Percentiles rank a stretch among this genome's conserved stretches.
These are phyloP conservation scores for Sugiyamaella smithiae DNA, from an alignment of 805 yeast genomes.

Conservation along the genomic window DNA sequence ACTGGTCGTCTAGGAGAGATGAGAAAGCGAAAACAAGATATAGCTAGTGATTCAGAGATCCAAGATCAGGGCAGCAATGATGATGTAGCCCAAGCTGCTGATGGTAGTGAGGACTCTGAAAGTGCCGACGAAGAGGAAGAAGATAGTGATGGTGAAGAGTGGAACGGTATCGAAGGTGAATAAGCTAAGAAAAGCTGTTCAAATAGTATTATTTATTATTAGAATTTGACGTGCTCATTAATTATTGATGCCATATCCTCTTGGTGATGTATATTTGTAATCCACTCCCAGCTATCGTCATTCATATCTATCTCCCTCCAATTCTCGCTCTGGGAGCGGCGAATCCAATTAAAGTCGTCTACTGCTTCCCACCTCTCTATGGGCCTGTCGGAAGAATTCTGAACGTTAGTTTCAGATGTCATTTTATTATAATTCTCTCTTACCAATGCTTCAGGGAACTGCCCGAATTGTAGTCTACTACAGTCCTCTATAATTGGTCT, in stretches of 20 bases:
- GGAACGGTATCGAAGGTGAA: slow-evolving; percentile 21
- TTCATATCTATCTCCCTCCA: slow-evolving; percentile 14
- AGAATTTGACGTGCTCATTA: not conserved
- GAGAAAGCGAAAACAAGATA: slow-evolving; percentile 24
- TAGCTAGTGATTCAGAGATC: too few relatives aligned
- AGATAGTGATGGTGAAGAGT: slow-evolving; percentile 17
- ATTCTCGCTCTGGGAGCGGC: slow-evolving; percentile 18
- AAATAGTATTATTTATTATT: slow-evolving; percentile 2
- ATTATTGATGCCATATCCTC: not conserved
- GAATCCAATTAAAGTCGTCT: slow-evolving; percentile 32
- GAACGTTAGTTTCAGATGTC: not conserved
- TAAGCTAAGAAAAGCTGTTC: too few relatives aligned
- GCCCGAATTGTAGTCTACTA: slow-evolving; percentile 21
- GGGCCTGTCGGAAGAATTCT: not conserved
- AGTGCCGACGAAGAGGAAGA: not conserved
- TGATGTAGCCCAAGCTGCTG: too few relatives aligned
- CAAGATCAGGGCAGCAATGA: too few relatives aligned
- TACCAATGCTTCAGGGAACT: slow-evolving; percentile 15
- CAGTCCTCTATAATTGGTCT: slow-evolving; percentile 31
- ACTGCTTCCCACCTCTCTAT: slow-evolving; percentile 16
- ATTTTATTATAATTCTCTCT: not conserved
- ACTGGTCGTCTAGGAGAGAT: slow-evolving; percentile 26
- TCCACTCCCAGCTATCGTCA: not conserved
- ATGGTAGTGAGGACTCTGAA: not conserved
- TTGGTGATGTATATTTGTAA: not conserved